Percentiles rank a stretch among this genome's conserved stretches.
Evolutionary conservation across 352 stramenopile genomes (phyloP).

Genomic region (Globisporangium polare): DNA sequence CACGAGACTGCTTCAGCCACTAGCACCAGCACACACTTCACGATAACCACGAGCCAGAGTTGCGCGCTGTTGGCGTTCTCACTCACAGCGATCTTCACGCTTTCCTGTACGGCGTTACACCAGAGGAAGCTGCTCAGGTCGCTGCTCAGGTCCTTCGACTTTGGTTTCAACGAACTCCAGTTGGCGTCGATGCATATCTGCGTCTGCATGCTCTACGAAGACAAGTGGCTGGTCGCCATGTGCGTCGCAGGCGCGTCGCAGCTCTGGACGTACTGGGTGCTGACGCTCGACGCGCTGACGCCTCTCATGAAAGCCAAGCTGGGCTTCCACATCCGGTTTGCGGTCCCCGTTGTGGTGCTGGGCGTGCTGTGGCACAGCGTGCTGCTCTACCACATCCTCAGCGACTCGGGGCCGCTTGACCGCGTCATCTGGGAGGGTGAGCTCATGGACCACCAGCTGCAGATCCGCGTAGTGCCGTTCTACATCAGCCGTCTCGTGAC

Average conservation of each 20-base stretch:
- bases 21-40: background rate
- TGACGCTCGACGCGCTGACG: conserved; percentile 27
- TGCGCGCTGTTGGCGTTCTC: background rate
- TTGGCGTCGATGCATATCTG: conserved; percentile 19
- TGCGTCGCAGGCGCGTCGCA: conserved; percentile 13
- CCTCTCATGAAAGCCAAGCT: conserved; percentile 21
- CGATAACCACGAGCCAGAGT: background rate
- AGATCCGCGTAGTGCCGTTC: conserved; percentile 14
- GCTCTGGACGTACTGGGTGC: conserved; percentile 25
- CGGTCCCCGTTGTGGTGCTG: background rate
- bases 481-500: conserved; percentile 17
- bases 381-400: conserved; percentile 7
- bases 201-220: conserved; percentile 20
- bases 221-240: conserved; percentile 6
- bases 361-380: background rate
- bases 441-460: background rate
- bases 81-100: conserved; percentile 14
- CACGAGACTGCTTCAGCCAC: background rate
- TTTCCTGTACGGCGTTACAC: conserved; percentile 14
- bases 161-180: conserved; percentile 29
- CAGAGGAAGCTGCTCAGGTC: conserved; percentile 27
- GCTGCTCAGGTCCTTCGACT: conserved; percentile 34
- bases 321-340: conserved; percentile 10
- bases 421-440: conserved; percentile 11
- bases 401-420: conserved; percentile 5